These are phyloP conservation scores for Colletotrichum chlorophyti DNA, from an alignment of 2,329 filamentous ascomycete species.

Conservation along the genomic window DNA sequence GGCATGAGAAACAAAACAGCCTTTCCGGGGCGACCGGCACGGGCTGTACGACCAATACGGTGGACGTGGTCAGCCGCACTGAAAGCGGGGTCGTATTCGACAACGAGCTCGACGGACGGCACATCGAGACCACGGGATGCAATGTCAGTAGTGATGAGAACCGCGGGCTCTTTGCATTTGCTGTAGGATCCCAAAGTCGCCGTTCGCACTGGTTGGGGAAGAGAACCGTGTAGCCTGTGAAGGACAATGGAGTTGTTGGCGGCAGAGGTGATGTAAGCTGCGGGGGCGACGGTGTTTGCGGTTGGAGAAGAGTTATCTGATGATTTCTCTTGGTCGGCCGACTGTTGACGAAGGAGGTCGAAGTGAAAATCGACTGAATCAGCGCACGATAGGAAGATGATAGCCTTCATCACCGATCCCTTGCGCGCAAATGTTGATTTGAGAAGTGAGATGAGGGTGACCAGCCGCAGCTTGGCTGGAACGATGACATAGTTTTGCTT, in stretches of 20 bases:
- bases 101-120: conserved; percentile 90
- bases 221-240: conserved; percentile 89
- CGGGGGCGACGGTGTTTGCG: conserved; percentile 70
- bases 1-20: conserved; percentile 90
- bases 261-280: conserved; percentile 75
- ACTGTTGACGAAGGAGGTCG: conserved; percentile 69
- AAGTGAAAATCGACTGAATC: conserved; percentile 98
- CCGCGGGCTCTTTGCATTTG: conserved; percentile 73
- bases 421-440: conserved; percentile 88
- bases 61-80: conserved; percentile 93
- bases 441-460: conserved; percentile 83
- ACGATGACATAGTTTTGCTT: conserved; percentile 91
- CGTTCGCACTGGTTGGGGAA: conserved; percentile 86
- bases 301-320: conserved; percentile 36
- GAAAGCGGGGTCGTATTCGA: conserved; percentile 97
- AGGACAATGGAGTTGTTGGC: conserved; percentile 78
- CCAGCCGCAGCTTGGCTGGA: conserved; percentile 87
- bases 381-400: conserved; percentile 95
- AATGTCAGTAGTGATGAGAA: conserved; percentile 94
- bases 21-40: conserved; percentile 86
- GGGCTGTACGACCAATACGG: conserved; percentile 91
- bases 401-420: conserved; percentile 94
- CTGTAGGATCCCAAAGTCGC: conserved; percentile 84
- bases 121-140: conserved; percentile 95
- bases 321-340: conserved; percentile 28